Percentiles rank a stretch among this genome's conserved stretches.
Evolutionary conservation across 2,329 filamentous ascomycete genomes (phyloP).

Genomic region (Lasiodiplodia sp.): DNA sequence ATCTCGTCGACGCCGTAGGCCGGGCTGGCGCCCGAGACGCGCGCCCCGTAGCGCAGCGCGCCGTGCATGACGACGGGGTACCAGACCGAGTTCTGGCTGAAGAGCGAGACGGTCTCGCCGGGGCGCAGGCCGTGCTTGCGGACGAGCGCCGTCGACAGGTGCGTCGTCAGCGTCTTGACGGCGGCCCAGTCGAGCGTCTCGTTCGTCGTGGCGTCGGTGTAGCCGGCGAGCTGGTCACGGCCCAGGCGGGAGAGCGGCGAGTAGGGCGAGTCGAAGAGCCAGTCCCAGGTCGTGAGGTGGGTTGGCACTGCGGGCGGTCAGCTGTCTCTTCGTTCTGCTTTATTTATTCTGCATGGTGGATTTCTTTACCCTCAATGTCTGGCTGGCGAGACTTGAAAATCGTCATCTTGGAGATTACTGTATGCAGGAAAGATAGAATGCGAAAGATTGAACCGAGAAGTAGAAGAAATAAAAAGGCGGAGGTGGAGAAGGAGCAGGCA

Average conservation of each 20-base stretch:
- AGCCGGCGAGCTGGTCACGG: conserved; percentile 57
- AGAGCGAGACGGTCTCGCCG: conserved; percentile 66
- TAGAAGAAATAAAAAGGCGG: neutral
- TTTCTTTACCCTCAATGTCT: conserved; percentile 47
- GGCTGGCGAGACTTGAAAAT: conserved; percentile 54
- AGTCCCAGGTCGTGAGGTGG: conserved; percentile 66
- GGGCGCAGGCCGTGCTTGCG: conserved; percentile 61
- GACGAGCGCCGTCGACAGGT: conserved; percentile 67
- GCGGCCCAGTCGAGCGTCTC: conserved; percentile 65
- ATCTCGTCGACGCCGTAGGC: conserved; percentile 74
- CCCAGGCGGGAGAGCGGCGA: conserved; percentile 55
- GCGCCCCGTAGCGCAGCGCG: conserved; percentile 60
- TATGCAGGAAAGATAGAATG: neutral
- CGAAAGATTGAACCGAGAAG: neutral
- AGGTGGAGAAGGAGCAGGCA: conserved; percentile 9
- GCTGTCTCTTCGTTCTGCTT: neutral
- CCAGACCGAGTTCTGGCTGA: conserved; percentile 71
- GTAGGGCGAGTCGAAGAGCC: conserved; percentile 65
- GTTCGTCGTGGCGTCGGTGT: conserved; percentile 65
- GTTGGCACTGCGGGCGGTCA: conserved; percentile 55
- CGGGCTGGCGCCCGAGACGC: conserved; percentile 68
- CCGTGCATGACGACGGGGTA: conserved; percentile 70
- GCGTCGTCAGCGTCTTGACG: conserved; percentile 63
- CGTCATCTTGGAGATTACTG: conserved; percentile 38
- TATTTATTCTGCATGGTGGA: neutral